Evolutionary conservation across 169 alveolate genomes (phyloP), one percentile per base, ranked within the genome.

Genomic region (Eimeria necatrix): DNA sequence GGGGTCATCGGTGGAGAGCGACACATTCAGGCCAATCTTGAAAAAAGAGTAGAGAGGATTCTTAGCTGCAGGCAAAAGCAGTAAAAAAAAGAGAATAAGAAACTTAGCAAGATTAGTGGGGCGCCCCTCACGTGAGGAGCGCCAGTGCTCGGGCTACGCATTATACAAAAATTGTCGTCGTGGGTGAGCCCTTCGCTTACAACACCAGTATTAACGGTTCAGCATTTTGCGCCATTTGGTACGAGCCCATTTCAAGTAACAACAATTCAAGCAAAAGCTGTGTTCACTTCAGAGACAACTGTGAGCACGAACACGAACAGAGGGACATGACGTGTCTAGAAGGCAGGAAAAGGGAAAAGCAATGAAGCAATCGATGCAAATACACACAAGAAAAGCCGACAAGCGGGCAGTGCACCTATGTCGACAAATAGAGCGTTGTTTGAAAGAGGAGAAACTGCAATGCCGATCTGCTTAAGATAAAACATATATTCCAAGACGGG

Each of bases 1-100:
- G 8, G 99, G 99, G 94, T 98, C 99, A 93, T 98, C 99, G 16
- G 99, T 98, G 51, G 99, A 98, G 20, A 98, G 86, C 41, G 99
- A 96, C 12, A 98, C 99, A 93, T 98, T 98, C 48, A 98, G 95
- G 48, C 99, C 99, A 64, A 97, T 96, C 93, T 96, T 85, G 96
- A 98, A 98, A 96, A 97, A 98, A 41, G 96, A 96, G 81, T 94
- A 96, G 78, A 98, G 98, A 12, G 99, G 99, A 90, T 97, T 97
- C 95, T 97, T 97, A 76, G 96, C 98, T 88, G 95, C 78, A 85
- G 76, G 94, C 46, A 97, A 70, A 78, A 95, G 41, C 93, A 86
- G 71, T 51, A 32, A 52, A 56, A 71, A 83, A 81, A 32, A 52
- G 24, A 49, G 10, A 52, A 18, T 18, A 22, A 0, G 53, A 32